These are phyloP conservation scores for Coniochaeta sp. DNA, from an alignment of 2,329 filamentous ascomycete genomes.

Conservation along the genomic window DNA sequence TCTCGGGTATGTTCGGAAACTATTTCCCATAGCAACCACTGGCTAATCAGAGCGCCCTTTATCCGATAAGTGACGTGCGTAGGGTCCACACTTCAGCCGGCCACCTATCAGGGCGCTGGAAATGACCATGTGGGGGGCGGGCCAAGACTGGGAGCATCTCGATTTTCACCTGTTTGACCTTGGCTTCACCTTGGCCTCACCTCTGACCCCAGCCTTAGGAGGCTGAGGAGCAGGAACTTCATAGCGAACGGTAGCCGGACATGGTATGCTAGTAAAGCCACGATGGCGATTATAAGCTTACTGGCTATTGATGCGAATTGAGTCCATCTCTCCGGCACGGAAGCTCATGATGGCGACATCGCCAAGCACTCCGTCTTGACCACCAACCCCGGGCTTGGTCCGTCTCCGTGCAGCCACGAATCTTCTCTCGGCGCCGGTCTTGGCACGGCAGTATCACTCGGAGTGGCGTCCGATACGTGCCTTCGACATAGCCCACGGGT, in stretches of 20 bases:
- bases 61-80: not conserved
- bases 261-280: too few species aligned
- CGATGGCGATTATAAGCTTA: too few species aligned
- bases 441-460: not conserved
- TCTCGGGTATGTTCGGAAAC: conserved; percentile 1
- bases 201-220: too few species aligned
- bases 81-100: conserved; percentile 2
- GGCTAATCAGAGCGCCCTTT: not conserved
- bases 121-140: not conserved
- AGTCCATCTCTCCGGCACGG: too few species aligned
- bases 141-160: not conserved
- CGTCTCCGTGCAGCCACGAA: not conserved
- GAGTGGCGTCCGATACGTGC: too few species aligned
- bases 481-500: too few species aligned
- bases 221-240: too few species aligned
- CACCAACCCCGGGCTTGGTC: not conserved
- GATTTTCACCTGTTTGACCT: not conserved
- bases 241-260: too few species aligned
- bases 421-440: not conserved
- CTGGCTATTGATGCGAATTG: too few species aligned
- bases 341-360: not conserved
- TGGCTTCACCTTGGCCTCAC: not conserved
- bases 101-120: not conserved
- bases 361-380: not conserved
- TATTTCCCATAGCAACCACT: conserved; percentile 2